Evolutionary conservation across 768 basidiomycete genomes (phyloP).

Genomic region (Crucibulum laeve): DNA sequence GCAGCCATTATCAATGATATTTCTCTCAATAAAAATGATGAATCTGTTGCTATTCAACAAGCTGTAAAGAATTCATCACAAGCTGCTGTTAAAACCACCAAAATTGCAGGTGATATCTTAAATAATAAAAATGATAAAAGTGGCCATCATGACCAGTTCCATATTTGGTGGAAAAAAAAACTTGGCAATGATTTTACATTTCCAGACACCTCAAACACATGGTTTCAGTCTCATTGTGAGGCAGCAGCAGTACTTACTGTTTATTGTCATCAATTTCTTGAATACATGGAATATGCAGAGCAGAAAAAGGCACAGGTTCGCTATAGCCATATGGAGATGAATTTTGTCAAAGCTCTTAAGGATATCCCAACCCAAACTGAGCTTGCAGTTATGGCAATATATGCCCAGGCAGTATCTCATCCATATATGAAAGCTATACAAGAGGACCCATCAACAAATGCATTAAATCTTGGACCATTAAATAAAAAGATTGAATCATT

Average conservation of each 20-base stretch:
- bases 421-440: conserved; percentile 14
- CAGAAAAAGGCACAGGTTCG: not conserved
- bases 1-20: not conserved
- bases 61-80: not conserved
- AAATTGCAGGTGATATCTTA: not conserved
- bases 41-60: not conserved
- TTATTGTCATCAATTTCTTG: conserved; percentile 14
- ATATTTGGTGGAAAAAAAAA: conserved; percentile 9
- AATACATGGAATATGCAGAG: conserved; percentile 4
- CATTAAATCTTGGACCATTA: conserved; percentile 4
- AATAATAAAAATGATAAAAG: conserved; percentile 31
- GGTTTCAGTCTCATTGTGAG: conserved; percentile 18
- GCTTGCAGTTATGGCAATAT: conserved; percentile 13
- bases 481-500: not conserved
- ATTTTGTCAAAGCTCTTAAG: conserved; percentile 17
- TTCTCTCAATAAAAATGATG: not conserved
- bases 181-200: conserved; percentile 12
- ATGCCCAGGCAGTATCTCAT: conserved; percentile 10
- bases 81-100: not conserved
- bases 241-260: conserved; percentile 16
- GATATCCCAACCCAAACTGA: conserved; percentile 13
- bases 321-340: conserved; percentile 19
- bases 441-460: conserved; percentile 3
- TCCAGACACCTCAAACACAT: conserved; percentile 20
- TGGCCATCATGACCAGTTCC: conserved; percentile 22